These are phyloP conservation scores for Wolfiporia cocos DNA, from an alignment of 1,284 basidiomycete species.

Conservation along the genomic window DNA sequence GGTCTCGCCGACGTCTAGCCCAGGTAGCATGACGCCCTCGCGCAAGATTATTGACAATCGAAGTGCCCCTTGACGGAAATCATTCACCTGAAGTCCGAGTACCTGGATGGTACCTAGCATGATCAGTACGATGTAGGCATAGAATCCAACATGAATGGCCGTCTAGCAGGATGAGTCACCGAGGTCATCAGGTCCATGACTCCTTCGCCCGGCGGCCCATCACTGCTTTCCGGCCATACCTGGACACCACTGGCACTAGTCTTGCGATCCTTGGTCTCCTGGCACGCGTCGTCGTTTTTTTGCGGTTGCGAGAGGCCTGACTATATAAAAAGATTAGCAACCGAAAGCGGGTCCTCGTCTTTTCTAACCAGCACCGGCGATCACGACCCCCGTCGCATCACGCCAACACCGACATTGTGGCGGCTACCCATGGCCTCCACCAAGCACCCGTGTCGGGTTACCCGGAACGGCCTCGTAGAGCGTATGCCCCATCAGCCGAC, in stretches of 20 bases:
- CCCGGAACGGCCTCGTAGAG: background rate
- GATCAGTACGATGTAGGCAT: background rate
- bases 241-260: background rate
- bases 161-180: background rate
- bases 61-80: background rate
- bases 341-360: background rate
- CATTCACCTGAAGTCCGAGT: background rate
- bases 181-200: slow-evolving; percentile 8
- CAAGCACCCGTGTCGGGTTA: background rate
- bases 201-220: slow-evolving; percentile 1
- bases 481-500: background rate
- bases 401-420: background rate
- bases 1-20: background rate
- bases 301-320: background rate
- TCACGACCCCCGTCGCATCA: slow-evolving; percentile 1
- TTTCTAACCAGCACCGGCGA: background rate
- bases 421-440: slow-evolving; percentile 3
- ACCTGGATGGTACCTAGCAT: background rate
- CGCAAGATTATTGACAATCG: background rate
- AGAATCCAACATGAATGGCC: background rate
- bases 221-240: background rate
- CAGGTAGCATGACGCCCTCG: background rate
- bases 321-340: background rate
- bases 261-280: background rate
- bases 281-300: background rate